Conservation (phyloP, 495 filamentous ascomycete genomes). For the Hypoxylon fragiforme region DNA sequence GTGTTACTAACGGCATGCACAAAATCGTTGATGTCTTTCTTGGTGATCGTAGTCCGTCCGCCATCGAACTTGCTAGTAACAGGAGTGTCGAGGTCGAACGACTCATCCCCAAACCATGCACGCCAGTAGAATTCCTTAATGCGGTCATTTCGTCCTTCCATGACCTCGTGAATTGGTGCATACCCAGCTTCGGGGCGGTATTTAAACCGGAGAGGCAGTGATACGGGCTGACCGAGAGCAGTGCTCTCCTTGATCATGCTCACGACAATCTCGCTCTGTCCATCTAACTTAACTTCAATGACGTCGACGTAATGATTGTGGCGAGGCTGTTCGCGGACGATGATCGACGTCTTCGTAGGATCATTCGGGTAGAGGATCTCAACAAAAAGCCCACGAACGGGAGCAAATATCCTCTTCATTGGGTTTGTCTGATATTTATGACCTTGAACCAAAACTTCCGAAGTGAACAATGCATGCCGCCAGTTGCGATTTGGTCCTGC, state of each 20-base stretch:
- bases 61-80: slow-evolving; percentile 88
- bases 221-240: slow-evolving; percentile 72
- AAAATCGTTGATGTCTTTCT: slow-evolving; percentile 94
- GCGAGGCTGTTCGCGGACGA: slow-evolving; percentile 67
- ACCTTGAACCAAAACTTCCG: slow-evolving; percentile 91
- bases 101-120: slow-evolving; percentile 91
- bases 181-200: slow-evolving; percentile 95
- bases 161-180: slow-evolving; percentile 92
- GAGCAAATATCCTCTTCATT: slow-evolving; percentile 85
- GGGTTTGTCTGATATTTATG: slow-evolving; percentile 97
- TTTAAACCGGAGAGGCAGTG: slow-evolving; percentile 80
- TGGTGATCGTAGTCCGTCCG: slow-evolving; percentile 80
- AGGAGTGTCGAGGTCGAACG: slow-evolving; percentile 77
- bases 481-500: slow-evolving; percentile 86
- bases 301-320: slow-evolving; percentile 74
- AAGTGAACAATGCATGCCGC: slow-evolving; percentile 96
- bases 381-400: slow-evolving; percentile 81
- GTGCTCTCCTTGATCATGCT: slow-evolving; percentile 90
- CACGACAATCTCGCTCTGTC: slow-evolving; percentile 77
- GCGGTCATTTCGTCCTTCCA: slow-evolving; percentile 89
- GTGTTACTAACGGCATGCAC: slow-evolving; percentile 98
- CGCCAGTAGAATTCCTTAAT: slow-evolving; percentile 99
- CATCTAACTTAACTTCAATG: slow-evolving; percentile 76
- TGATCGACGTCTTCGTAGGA: slow-evolving; percentile 75
- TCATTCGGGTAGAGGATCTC: slow-evolving; percentile 82